Evolutionary conservation across 768 basidiomycete genomes (phyloP).

Genomic region (Pleurotus salmoneostramineus): DNA sequence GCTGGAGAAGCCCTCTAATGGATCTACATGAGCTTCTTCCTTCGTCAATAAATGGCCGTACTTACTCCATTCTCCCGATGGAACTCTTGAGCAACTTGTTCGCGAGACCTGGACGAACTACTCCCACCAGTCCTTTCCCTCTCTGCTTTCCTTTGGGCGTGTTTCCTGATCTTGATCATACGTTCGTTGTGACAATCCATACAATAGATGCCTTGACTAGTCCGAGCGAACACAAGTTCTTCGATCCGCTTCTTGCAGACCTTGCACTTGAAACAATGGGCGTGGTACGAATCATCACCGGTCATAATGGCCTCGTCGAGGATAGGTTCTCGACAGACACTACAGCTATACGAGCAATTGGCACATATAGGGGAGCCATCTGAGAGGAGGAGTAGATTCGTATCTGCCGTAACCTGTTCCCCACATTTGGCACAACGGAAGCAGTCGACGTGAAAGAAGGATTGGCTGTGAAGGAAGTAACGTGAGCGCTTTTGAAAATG

Average conservation of each 20-base stretch:
- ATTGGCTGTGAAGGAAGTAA: slow-evolving; percentile 51
- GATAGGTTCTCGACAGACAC: slow-evolving; percentile 90
- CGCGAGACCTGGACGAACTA: slow-evolving; percentile 38
- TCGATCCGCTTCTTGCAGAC: slow-evolving; percentile 94
- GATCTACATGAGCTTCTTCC: slow-evolving; percentile 8
- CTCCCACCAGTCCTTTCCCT: slow-evolving; percentile 44
- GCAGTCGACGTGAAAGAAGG: slow-evolving; percentile 92
- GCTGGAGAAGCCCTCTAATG: slow-evolving; percentile 10
- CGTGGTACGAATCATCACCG: slow-evolving; percentile 97
- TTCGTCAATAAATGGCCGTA: slow-evolving; percentile 12
- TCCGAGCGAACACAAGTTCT: slow-evolving; percentile 98
- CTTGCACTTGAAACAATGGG: slow-evolving; percentile 97
- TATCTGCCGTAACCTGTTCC: slow-evolving; percentile 91
- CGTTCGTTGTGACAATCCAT: slow-evolving; percentile 99
- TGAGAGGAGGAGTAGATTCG: slow-evolving; percentile 92
- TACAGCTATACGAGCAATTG: slow-evolving; percentile 93
- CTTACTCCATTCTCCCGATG: slow-evolving; percentile 41
- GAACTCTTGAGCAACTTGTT: slow-evolving; percentile 31
- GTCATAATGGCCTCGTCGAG: slow-evolving; percentile 99
- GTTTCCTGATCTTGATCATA: slow-evolving; percentile 87
- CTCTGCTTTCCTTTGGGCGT: slow-evolving; percentile 85
- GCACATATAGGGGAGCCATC: slow-evolving; percentile 97
- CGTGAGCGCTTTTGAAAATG: not conserved
- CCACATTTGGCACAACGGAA: slow-evolving; percentile 97
- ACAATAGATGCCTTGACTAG: slow-evolving; percentile 96